phyloP scores from a whole-genome alignment of 768 basidiomycete species.

The Heimioporus sp. region DNA sequence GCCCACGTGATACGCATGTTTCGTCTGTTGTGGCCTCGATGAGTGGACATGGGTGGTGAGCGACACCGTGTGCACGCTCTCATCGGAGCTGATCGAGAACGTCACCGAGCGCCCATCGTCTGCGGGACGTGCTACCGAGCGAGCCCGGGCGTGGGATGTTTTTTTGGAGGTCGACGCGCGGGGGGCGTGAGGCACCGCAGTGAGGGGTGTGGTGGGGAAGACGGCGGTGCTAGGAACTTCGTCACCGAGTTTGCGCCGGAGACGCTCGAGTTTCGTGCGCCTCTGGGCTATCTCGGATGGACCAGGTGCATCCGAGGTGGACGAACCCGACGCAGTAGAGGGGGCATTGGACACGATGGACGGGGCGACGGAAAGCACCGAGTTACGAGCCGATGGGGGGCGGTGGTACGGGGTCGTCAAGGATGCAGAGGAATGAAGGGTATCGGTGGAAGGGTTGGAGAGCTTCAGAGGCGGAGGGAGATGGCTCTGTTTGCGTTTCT shows the following conservation, averaged over 20 bases:
- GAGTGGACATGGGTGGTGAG: constrained; percentile 20
- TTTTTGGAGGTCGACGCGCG: background rate
- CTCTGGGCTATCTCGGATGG: constrained; percentile 37
- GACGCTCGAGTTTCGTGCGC: constrained; percentile 60
- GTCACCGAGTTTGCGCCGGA: constrained; percentile 60
- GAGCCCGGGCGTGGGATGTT: background rate
- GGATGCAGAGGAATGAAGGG: constrained; percentile 4
- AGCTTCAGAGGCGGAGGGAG: constrained; percentile 25
- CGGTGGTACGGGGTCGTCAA: constrained; percentile 5
- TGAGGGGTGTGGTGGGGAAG: constrained; percentile 34
- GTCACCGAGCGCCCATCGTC: constrained; percentile 22
- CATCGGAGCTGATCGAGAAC: constrained; percentile 28
- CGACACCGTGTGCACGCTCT: constrained; percentile 23
- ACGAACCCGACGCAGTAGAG: constrained; percentile 18
- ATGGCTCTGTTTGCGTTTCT: constrained; percentile 27
- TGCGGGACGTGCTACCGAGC: constrained; percentile 5
- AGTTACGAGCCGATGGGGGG: constrained; percentile 12
- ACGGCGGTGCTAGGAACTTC: constrained; percentile 61
- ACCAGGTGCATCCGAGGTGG: constrained; percentile 13
- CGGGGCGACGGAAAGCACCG: constrained; percentile 21
- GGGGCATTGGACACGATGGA: constrained; percentile 16
- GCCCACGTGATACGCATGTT: constrained; percentile 17
- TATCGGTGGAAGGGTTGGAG: background rate
- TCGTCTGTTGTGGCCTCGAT: constrained; percentile 9
- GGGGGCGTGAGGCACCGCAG: background rate